These are phyloP conservation scores for Ascochyta pisi DNA, from an alignment of 2,329 filamentous ascomycete genomes.

Conservation along the genomic window DNA sequence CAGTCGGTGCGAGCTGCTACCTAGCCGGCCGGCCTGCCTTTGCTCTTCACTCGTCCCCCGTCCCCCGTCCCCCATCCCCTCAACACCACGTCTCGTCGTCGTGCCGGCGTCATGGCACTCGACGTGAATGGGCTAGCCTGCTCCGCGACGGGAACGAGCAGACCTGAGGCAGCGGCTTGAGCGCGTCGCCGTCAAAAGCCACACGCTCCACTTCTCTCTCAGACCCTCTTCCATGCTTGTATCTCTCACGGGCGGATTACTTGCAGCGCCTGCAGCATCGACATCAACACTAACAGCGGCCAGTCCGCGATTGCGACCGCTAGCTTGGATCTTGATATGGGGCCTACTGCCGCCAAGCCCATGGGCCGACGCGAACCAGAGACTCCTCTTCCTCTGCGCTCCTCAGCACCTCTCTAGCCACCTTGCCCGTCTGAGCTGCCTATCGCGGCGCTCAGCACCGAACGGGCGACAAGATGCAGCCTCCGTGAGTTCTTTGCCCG, in stretches of 20 bases:
- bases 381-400: constrained; percentile 16
- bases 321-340: constrained; percentile 32
- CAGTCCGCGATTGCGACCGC: constrained; percentile 36
- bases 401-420: constrained; percentile 16
- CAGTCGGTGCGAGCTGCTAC: background rate
- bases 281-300: constrained; percentile 33
- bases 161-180: constrained; percentile 12
- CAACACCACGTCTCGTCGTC: background rate
- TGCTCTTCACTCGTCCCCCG: background rate
- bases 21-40: background rate
- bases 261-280: constrained; percentile 9
- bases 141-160: constrained; percentile 11
- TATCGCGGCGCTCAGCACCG: constrained; percentile 29
- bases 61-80: background rate
- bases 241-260: constrained; percentile 15
- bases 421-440: constrained; percentile 26
- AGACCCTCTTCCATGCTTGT: constrained; percentile 8
- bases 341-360: constrained; percentile 21
- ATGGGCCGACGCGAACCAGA: constrained; percentile 23
- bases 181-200: constrained; percentile 15
- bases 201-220: constrained; percentile 8
- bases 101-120: constrained; percentile 18
- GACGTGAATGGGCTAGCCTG: background rate
- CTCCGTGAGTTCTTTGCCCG: constrained; percentile 10
- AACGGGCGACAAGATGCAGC: constrained; percentile 26